Base-by-base conservation (phyloP, 495 filamentous ascomycete species). In the Alectoria sarmentosa region DNA sequence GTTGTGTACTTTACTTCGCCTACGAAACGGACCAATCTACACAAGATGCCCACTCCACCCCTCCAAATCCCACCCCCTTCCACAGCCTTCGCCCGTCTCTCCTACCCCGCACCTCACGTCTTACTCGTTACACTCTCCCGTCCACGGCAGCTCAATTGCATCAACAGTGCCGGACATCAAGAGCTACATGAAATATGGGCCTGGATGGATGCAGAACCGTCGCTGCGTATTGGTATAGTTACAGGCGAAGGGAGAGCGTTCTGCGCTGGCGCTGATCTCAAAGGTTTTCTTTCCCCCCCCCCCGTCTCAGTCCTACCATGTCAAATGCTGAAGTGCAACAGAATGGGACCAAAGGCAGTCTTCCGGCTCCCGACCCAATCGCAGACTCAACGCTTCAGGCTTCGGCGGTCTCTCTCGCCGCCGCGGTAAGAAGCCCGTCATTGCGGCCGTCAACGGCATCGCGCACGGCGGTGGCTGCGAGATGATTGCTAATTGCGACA, bases 381-480 rank as follows among this genome's bases (percentile, higher is more conserved):
- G 65, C 46, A 34, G 62, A 49, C 60, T 67, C 44, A 69, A 68
- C 54, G 63, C 71, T n/a, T 69, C 72, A 1, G 72, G 72, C 61
- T 74, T 74, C 66, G 69, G 61, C 54, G 72, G 69, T 49, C 65
- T 74, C 48, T 70, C 66, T 60, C 66, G 72, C 30, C 63, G 69
- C 30, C 28, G 56, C n/a, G 70, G 72, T 1, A 70, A 70, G 55
- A 74, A 74, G 49, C 90, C 89, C 21, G 78, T 93, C 41, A 86
- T 93, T 62, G 83, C 83, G 14, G 90, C 90, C 8, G 86, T 92
- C 37, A 87, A 90, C 70, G 90, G 90, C n/a, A 71, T 86, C n/a
- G 84, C 83, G 66, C 77, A 88, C 63, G 90, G 90, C 19, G 90
- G 89, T 55, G 90, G 89, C 3, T 83, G 84, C 64, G 90, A 93